phyloP scores from a whole-genome alignment of 257 asterid genomes.

The Lantana camara region DNA sequence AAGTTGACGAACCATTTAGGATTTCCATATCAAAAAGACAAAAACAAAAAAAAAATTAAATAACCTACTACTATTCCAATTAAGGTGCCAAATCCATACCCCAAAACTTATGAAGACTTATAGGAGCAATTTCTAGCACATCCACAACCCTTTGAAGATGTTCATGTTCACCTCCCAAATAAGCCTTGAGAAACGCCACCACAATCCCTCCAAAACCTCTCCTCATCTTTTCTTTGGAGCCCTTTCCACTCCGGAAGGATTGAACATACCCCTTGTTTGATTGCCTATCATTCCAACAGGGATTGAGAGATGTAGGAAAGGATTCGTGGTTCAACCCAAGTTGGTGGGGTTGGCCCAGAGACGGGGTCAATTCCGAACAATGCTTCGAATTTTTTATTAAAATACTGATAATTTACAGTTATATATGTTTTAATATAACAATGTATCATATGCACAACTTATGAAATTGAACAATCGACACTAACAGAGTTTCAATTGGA shows the following conservation, averaged over 20 bases:
- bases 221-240: constrained; percentile 53
- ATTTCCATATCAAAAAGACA: too few species aligned
- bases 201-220: constrained; percentile 67
- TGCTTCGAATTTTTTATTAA: constrained; percentile 62
- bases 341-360: constrained; percentile 34
- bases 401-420: too few species aligned
- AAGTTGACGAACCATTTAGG: too few species aligned
- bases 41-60: too few species aligned
- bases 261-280: constrained; percentile 30
- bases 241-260: constrained; percentile 56
- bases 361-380: constrained; percentile 71
- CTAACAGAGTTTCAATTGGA: too few species aligned
- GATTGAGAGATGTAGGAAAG: constrained; percentile 47
- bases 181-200: constrained; percentile 69
- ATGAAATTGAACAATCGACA: too few species aligned
- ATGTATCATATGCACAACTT: too few species aligned
- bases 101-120: constrained; percentile 53
- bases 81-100: too few species aligned
- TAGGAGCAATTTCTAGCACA: constrained; percentile 53
- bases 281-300: constrained; percentile 64
- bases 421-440: too few species aligned
- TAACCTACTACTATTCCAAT: too few species aligned
- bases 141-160: constrained; percentile 41
- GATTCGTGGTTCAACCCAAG: constrained; percentile 45
- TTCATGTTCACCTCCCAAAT: constrained; percentile 45